phyloP scores from a whole-genome alignment of 805 yeast species.

The Pichia sporocuriosa region DNA sequence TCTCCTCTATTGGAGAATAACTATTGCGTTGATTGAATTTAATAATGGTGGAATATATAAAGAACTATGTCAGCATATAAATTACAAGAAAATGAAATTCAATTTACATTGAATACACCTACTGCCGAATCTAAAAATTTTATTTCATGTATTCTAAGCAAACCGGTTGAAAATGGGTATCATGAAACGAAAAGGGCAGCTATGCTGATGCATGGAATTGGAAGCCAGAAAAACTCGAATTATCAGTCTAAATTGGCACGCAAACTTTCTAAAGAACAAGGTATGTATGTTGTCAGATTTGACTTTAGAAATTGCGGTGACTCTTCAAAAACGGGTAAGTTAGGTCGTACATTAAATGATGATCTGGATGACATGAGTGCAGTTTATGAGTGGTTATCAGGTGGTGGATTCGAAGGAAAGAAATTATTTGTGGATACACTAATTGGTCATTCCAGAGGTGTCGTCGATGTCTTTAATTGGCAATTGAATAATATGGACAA shows the following conservation, averaged over 20 bases:
- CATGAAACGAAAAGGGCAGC: constrained; percentile 31
- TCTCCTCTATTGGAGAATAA: too few species aligned
- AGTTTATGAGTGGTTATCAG: constrained; percentile 32
- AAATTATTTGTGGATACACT: constrained; percentile 47
- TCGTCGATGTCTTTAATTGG: constrained; percentile 70
- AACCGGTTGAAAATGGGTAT: constrained; percentile 12
- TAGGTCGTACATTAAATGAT: constrained; percentile 53
- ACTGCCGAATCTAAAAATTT: constrained; percentile 8
- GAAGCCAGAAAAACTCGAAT: constrained; percentile 76
- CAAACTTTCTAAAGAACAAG: constrained; percentile 48
- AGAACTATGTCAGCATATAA: constrained; percentile 10
- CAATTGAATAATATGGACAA: constrained; percentile 34
- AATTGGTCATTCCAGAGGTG: constrained; percentile 78
- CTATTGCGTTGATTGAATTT: too few species aligned
- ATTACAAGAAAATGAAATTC: constrained; percentile 14
- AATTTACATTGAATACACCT: constrained; percentile 10
- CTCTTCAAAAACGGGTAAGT: constrained; percentile 43
- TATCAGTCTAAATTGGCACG: constrained; percentile 62
- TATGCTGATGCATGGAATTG: constrained; percentile 74
- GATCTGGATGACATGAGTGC: constrained; percentile 65
- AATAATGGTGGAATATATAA: too few species aligned
- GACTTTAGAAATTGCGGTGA: constrained; percentile 86
- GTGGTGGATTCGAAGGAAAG: constrained; percentile 28
- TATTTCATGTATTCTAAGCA: constrained; percentile 18
- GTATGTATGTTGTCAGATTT: constrained; percentile 62